phyloP scores from a whole-genome alignment of 2,329 filamentous ascomycete genomes.

The Ophiostoma sp. region DNA sequence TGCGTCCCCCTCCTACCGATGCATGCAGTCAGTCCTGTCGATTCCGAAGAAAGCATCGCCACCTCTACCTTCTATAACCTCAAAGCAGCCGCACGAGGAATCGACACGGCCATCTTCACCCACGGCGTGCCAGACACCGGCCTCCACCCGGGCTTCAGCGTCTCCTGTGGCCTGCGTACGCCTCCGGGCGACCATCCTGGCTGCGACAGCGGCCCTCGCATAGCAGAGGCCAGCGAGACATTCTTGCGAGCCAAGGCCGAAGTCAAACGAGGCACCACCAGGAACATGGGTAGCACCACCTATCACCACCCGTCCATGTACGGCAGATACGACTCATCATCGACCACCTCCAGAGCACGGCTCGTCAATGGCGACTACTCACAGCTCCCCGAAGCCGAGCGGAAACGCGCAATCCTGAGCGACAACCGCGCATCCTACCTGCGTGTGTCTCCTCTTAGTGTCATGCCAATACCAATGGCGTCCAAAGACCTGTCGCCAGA shows the following conservation, averaged over 20 bases:
- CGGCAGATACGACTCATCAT: neutral
- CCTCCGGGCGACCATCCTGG: slow-evolving; percentile 10
- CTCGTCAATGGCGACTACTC: slow-evolving; percentile 15
- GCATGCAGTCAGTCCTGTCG: slow-evolving; percentile 8
- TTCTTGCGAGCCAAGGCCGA: neutral
- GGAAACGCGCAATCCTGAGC: slow-evolving; percentile 25
- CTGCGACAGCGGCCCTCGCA: neutral
- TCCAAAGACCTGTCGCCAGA: neutral
- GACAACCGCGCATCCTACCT: slow-evolving; percentile 23
- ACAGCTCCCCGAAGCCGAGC: slow-evolving; percentile 25
- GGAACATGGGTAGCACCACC: slow-evolving; percentile 9
- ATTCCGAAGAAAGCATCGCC: neutral
- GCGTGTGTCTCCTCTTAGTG: slow-evolving; percentile 10
- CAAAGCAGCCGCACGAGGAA: neutral
- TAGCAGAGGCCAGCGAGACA: neutral
- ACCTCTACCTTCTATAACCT: neutral
- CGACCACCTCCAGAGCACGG: neutral
- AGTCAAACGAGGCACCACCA: neutral
- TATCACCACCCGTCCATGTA: slow-evolving; percentile 3
- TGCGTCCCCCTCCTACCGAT: neutral
- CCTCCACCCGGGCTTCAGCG: neutral
- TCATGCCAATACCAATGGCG: neutral
- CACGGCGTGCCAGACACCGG: neutral
- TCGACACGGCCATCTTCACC: neutral
- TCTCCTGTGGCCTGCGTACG: neutral